Evolutionary conservation across 2,329 filamentous ascomycete species (phyloP), one percentile per base, ranked within the genome.

Genomic region (Apiospora rasikravindrae): DNA sequence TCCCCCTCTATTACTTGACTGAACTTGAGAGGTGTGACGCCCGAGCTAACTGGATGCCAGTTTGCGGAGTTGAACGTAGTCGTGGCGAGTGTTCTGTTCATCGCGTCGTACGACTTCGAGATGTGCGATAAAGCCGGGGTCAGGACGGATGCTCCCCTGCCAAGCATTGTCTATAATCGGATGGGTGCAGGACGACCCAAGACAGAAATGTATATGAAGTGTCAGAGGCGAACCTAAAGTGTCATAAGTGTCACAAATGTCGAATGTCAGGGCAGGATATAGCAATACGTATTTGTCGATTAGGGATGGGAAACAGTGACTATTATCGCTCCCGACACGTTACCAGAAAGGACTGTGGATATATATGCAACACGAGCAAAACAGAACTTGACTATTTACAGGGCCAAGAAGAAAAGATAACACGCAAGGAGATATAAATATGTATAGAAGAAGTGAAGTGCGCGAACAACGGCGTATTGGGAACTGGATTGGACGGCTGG

Each of bases 21-120:
- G 44, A 16, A 4, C 13, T 3, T 2, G n/a, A 19, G 45, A 29
- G 67, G 49, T 14, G 4, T 6, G 16, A 5, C 4, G 16, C 44
- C 19, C 2, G 22, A 40, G 11, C 45, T 68, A n/a, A 51, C 47
- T 10, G 14, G 29, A 14, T 11, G 5, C 16, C n/a, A 71, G 70
- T 71, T 71, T 53, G 70, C 70, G 2, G 64, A 71, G 33, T 26
- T 71, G 33, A 71, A 71, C 26, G 64, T 71, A 5, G 29, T 71
- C 6, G 70, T 71, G 44, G 70, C 70, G 33, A 69, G 14, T 45
- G 70, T 71, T 11, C 6, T 71, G 33, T 71, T 71, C 45, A 61
- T 71, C 11, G 70, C 70, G 14, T 44, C 64, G 1, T 71, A 42
- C 40, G 49, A 71, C 24, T 71, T 71, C 45, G n/a, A 64, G 2